phyloP scores from a whole-genome alignment of 208 protist genomes.

The Novymonas esmeraldas region DNA sequence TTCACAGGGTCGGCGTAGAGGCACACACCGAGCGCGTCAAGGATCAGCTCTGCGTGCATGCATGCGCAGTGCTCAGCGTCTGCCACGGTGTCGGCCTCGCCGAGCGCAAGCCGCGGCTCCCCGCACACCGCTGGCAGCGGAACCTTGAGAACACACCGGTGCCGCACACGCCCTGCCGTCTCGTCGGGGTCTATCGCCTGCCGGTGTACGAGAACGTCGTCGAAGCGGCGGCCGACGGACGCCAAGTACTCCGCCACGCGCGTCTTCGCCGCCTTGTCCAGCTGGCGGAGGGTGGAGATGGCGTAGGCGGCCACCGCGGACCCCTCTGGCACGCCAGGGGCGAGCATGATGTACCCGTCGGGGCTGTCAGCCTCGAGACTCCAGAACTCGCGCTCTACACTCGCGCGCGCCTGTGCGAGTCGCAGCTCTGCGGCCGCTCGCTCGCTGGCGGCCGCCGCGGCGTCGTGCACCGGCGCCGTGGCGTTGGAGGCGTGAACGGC shows the following conservation, averaged over 20 bases:
- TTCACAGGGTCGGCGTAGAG: conserved; percentile 57
- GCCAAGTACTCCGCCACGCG: conserved; percentile 74
- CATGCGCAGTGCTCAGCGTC: conserved; percentile 79
- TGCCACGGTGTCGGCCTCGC: conserved; percentile 55
- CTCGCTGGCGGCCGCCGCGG: too few relatives aligned
- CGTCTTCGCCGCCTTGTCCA: conserved; percentile 52
- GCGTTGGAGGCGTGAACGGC: conserved; percentile 14
- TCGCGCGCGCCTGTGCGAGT: conserved; percentile 16
- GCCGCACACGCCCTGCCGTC: conserved; percentile 29
- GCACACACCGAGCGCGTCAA: conserved; percentile 85
- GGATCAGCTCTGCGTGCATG: conserved; percentile 91
- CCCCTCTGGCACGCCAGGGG: conserved; percentile 33
- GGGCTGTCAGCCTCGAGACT: conserved; percentile 59
- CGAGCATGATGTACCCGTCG: conserved; percentile 76
- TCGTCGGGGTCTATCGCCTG: conserved; percentile 51
- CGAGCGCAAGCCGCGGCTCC: conserved; percentile 71
- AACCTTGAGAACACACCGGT: conserved; percentile 57
- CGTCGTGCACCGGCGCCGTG: background rate
- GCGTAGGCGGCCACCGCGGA: conserved; percentile 19
- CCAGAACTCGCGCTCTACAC: conserved; percentile 57
- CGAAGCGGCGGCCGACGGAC: conserved; percentile 61
- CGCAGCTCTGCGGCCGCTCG: background rate
- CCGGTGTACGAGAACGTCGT: conserved; percentile 67
- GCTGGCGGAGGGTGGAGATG: conserved; percentile 22
- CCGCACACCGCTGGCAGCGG: conserved; percentile 77